Evolutionary conservation across 2,329 filamentous ascomycete species (phyloP).

Genomic region (Cladosporium sp.): DNA sequence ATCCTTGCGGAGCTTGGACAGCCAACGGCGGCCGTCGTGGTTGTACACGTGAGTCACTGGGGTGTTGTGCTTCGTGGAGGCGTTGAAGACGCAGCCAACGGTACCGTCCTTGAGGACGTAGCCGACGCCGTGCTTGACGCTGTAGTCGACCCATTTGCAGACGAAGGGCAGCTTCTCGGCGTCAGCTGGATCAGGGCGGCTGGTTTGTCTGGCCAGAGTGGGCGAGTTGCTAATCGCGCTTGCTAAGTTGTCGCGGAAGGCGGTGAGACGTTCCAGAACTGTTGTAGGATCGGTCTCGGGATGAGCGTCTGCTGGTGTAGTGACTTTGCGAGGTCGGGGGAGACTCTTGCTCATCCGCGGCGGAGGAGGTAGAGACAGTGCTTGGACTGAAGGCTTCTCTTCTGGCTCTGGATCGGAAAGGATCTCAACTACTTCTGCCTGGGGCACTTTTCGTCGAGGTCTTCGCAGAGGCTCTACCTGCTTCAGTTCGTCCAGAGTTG

Average conservation of each 20-base stretch:
- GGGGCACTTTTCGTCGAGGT: constrained; percentile 21
- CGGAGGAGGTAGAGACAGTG: constrained; percentile 26
- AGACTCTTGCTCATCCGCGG: constrained; percentile 26
- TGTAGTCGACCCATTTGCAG: constrained; percentile 83
- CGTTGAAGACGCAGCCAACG: constrained; percentile 61
- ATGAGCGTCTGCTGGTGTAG: constrained; percentile 19
- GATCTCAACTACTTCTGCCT: constrained; percentile 33
- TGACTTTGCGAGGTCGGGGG: constrained; percentile 23
- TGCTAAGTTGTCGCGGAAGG: constrained; percentile 44
- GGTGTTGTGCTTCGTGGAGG: constrained; percentile 42
- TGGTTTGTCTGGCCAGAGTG: constrained; percentile 22
- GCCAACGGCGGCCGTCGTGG: constrained; percentile 66
- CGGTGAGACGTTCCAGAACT: constrained; percentile 42
- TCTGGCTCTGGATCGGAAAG: constrained; percentile 31
- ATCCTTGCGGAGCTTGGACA: constrained; percentile 48
- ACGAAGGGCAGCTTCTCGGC: constrained; percentile 53
- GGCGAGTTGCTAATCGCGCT: constrained; percentile 42
- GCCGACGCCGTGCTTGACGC: constrained; percentile 78
- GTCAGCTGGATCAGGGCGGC: constrained; percentile 34
- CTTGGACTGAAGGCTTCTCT: constrained; percentile 16
- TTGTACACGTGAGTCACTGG: constrained; percentile 71
- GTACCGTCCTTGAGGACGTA: constrained; percentile 81
- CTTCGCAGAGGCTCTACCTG: constrained; percentile 25
- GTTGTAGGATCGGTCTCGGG: constrained; percentile 41
- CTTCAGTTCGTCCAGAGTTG: constrained; percentile 30